Evolutionary conservation across 805 yeast species (phyloP).

Genomic region (Maudiozyma saulgeensis): DNA sequence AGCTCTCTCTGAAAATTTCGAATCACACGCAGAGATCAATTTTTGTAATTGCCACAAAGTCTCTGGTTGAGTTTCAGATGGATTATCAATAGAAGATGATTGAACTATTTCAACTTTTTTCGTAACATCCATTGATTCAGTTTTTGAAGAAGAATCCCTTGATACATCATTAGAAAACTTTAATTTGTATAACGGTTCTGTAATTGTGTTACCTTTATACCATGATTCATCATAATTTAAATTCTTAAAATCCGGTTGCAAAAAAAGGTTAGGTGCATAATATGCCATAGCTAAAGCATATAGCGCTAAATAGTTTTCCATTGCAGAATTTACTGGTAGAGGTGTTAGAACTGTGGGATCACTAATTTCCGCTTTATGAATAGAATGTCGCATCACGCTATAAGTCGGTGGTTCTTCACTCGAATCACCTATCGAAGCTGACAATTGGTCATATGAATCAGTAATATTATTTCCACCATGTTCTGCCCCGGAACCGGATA

Average conservation of each 20-base stretch:
- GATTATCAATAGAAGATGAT: neutral
- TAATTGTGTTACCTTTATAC: constrained; percentile 14
- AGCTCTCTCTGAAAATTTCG: constrained; percentile 15
- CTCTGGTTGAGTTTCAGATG: constrained; percentile 16
- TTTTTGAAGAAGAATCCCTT: too few species aligned
- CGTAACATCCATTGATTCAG: neutral
- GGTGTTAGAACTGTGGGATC: constrained; percentile 24
- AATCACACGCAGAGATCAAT: constrained; percentile 16
- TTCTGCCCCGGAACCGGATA: too few species aligned
- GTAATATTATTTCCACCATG: neutral
- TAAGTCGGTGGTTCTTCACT: constrained; percentile 5
- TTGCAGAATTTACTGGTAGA: constrained; percentile 13
- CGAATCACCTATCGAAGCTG: neutral
- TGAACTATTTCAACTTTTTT: neutral
- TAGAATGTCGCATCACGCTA: constrained; percentile 2
- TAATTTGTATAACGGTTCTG: neutral
- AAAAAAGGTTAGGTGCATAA: constrained; percentile 18
- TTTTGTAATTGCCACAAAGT: constrained; percentile 24
- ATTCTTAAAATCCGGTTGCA: constrained; percentile 20
- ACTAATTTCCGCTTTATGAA: constrained; percentile 4
- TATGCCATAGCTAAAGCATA: constrained; percentile 18
- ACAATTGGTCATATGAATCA: neutral
- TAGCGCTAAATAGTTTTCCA: constrained; percentile 25
- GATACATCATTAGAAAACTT: neutral
- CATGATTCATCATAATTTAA: constrained; percentile 17